Base-by-base conservation (phyloP, 78 protist species). In the Monosiga brevicollis region DNA sequence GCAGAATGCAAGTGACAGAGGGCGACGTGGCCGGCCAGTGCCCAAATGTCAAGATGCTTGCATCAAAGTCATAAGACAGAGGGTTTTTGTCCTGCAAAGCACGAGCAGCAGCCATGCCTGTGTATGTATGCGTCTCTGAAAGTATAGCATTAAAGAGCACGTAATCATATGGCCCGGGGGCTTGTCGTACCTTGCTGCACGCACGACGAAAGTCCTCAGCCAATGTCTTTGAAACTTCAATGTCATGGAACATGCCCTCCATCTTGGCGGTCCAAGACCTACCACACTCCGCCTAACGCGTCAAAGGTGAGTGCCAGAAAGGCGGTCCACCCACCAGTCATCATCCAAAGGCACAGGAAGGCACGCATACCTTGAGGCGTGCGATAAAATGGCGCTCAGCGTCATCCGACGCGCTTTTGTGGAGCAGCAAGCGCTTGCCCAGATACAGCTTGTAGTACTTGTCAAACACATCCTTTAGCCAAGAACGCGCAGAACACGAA, bases 211-310 rank as follows among this genome's bases (percentile, higher is more conserved):
- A 55, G 34, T 23, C 11, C 34, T 55, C 71, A 22, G 71, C 71
- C 71, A 55, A 42, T 25, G 29, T 39, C n/a, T 35, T 73, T 9
- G 95, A 90, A 36, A 92, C 32, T 38, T 79, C 38, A 95, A 96
- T 95, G 84, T 96, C 98, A 3, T 78, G 90, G 90, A 96, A 96
- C 98, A 96, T 96, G 55, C 97, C 97, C 79, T 93, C 98, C 37
- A 96, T 83, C 76, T 96, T 95, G 1, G 89, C 39, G 1, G 98
- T 96, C 78, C 93, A 94, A 84, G 90, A 95, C 70, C 83, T 87
- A 42, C 98, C 98, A 86, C 95, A 94, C 78, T 95, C 98, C 10
- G 88, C 9, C 72, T 70, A n/a, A 9, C 9, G 32, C 32, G 74
- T 23, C 36, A 26, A 25, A n/a, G 74, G 2, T 1, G 74, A 24